Evolutionary conservation across 257 asterid species (phyloP), one percentile per base, ranked within the genome.

Genomic region (Solanum chiquidenum): DNA sequence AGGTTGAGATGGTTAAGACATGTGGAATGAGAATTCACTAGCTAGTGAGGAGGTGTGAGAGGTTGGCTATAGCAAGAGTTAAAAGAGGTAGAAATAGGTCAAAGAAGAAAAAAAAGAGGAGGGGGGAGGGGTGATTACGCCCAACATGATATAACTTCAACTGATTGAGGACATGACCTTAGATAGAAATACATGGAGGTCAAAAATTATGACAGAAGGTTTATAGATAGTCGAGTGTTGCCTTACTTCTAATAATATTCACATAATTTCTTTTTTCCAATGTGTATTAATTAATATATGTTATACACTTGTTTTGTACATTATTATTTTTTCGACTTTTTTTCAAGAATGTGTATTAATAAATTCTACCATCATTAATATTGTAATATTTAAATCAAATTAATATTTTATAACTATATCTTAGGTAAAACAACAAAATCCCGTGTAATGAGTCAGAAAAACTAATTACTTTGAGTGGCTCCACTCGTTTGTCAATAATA

Each of bases 141-240:
- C 1, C 21, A 2, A 16, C 68, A 7, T 58, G 12, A 58, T 23
- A 58, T 9, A 58, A 7, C 66, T 20, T 20, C 0, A 20, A 8
- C 5, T 58, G 2, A 58, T 18, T 49, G 21, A 16, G 9, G 18
- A 52, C 2, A 46, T 46, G 5, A 5, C 6, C 7, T 46, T 46
- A 46, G 7, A 46, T 4, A 12, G 4, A 52, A 2, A 52, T 13
- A 0, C 5, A 4, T 44, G 13, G 1, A 44, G 0, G 1, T 5
- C 4, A 0, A 6, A 4, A 0, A 52, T 52, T 16, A 16, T 5
- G 16, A 3, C 12, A 16, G 1, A 55, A 18, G 3, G 3, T 0
- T 7, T 2, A 1, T 8, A 7, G 1, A 5, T 55, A 55, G 2
- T 20, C 3, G 2, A 52, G 1, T 52, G 2, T 16, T 18, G 1